These are phyloP conservation scores for Ascodesmis nigricans DNA, from an alignment of 495 filamentous ascomycete species.

Conservation along the genomic window DNA sequence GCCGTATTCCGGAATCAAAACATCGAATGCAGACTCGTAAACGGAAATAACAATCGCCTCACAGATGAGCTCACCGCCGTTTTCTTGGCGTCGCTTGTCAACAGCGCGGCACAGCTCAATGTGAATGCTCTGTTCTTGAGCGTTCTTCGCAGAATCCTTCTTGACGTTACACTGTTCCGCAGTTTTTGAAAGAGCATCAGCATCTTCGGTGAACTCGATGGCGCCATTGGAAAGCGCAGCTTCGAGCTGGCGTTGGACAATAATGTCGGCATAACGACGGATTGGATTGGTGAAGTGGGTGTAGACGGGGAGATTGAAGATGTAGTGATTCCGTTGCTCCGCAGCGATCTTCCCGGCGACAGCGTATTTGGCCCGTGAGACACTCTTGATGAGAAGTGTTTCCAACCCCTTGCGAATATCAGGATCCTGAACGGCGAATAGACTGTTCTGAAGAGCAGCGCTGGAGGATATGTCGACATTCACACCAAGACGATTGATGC, in stretches of 20 bases:
- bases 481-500: conserved; percentile 79
- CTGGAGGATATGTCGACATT: conserved; percentile 77
- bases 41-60: conserved; percentile 94
- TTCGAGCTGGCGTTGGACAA: conserved; percentile 92
- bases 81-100: conserved; percentile 65
- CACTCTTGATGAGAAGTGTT: conserved; percentile 75
- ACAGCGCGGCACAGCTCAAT: conserved; percentile 91
- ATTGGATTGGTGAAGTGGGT: conserved; percentile 96
- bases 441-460: conserved; percentile 69
- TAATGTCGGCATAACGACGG: conserved; percentile 78
- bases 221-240: conserved; percentile 59
- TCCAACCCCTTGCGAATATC: conserved; percentile 95
- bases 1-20: conserved; percentile 91
- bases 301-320: conserved; percentile 78
- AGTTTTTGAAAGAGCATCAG: conserved; percentile 73
- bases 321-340: conserved; percentile 65
- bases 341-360: conserved; percentile 51
- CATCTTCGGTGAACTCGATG: conserved; percentile 70
- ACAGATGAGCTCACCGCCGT: conserved; percentile 80
- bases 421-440: conserved; percentile 71
- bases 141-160: conserved; percentile 94
- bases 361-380: conserved; percentile 90
- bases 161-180: conserved; percentile 94
- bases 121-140: conserved; percentile 95
- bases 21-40: conserved; percentile 96